A percentile compares a stretch with the other conserved stretches of the same genome.
Evolutionary conservation across 2,329 filamentous ascomycete species (phyloP).

Genomic region (Fusarium sp.): DNA sequence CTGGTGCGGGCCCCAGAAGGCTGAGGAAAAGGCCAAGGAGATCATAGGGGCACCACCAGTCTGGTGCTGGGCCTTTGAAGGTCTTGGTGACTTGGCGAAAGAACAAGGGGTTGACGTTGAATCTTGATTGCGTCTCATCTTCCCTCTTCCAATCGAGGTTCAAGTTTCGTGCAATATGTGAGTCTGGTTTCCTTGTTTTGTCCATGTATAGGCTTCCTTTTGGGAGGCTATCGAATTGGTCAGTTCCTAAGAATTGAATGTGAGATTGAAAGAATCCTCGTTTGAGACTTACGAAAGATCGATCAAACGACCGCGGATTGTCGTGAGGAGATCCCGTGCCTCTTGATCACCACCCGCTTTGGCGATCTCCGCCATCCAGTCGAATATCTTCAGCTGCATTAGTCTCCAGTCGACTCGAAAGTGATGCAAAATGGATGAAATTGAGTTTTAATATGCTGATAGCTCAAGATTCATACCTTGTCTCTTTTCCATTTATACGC

Average conservation of each 20-base stretch:
- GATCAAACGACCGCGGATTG: background rate
- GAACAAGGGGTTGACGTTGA: background rate
- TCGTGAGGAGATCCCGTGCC: background rate
- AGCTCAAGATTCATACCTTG: background rate
- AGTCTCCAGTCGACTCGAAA: accelerated
- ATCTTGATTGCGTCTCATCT: background rate
- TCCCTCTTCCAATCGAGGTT: background rate
- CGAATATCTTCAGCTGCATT: background rate
- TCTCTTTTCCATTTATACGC: background rate
- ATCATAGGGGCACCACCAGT: background rate
- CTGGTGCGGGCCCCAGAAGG: background rate
- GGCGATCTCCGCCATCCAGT: background rate
- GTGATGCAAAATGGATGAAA: background rate
- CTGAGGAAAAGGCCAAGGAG: background rate
- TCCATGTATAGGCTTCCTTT: background rate
- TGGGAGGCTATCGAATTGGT: background rate
- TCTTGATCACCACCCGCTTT: background rate
- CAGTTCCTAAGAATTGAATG: accelerated
- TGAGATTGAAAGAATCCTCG: accelerated
- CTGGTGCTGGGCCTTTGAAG: background rate
- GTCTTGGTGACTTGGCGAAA: background rate
- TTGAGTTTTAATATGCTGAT: accelerated
- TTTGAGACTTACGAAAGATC: background rate
- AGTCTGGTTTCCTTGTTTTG: background rate
- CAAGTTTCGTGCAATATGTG: background rate